phyloP scores from a whole-genome alignment of 1,284 basidiomycete species.

The Tremellales sp. region DNA sequence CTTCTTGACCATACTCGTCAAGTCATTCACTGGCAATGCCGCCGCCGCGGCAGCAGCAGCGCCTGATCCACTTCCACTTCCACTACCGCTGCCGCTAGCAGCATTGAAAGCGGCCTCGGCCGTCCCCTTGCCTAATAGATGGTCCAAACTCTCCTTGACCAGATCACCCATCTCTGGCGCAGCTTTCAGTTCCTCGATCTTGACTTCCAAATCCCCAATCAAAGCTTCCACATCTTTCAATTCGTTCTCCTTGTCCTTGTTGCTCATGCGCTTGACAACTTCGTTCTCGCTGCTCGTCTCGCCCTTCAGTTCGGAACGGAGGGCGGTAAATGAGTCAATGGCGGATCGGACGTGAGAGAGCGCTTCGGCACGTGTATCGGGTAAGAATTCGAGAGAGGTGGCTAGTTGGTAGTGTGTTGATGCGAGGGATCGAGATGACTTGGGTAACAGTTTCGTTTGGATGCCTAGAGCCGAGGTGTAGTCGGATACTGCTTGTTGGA shows the following conservation, averaged over 20 bases:
- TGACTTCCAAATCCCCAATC: conserved; percentile 71
- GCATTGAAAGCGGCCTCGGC: conserved; percentile 26
- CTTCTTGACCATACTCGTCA: conserved; percentile 77
- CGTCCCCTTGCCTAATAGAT: conserved; percentile 37
- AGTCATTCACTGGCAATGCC: conserved; percentile 64
- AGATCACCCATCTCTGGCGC: conserved; percentile 58
- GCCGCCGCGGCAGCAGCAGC: conserved; percentile 53
- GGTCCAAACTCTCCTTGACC: conserved; percentile 46
- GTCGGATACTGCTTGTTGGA: conserved; percentile 81
- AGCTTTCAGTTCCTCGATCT: conserved; percentile 84
- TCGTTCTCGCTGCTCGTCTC: conserved; percentile 23
- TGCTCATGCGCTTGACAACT: conserved; percentile 53
- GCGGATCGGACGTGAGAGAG: conserved; percentile 74
- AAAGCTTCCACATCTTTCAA: conserved; percentile 71
- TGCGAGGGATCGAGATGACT: conserved; percentile 77
- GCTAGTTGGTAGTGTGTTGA: conserved; percentile 86
- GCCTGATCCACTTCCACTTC: not conserved
- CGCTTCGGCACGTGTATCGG: conserved; percentile 71
- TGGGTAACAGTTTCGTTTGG: conserved; percentile 66
- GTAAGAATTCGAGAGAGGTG: conserved; percentile 79
- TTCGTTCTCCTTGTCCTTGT: conserved; percentile 66
- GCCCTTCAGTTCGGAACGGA: conserved; percentile 62
- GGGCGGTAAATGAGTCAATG: conserved; percentile 65
- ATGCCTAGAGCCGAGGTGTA: conserved; percentile 68
- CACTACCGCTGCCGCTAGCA: not conserved